Base-by-base conservation (phyloP, 495 filamentous ascomycete genomes). In the Penicillium steckii region DNA sequence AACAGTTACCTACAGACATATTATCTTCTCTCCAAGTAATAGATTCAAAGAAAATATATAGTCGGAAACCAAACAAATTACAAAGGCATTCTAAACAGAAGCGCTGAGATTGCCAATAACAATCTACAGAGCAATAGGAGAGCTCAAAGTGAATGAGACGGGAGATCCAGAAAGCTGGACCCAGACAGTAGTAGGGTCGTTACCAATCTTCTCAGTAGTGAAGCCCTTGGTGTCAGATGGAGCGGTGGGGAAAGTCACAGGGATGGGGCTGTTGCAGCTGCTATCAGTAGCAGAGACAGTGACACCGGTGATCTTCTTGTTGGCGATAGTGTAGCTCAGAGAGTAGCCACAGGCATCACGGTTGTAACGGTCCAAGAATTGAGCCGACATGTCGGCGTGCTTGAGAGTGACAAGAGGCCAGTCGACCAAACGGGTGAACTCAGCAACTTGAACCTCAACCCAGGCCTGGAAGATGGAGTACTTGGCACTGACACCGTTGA, bases 161-260 rank as follows among this genome's bases (percentile, higher is more conserved):
- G 81, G 68, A 0, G 75, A 71, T 25, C 82, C 83, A 22, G 74
- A 66, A 44, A 86, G 65, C 30, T 69, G 64, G 12, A 76, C 77
- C 83, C 80, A 86, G 27, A 84, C 74, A 4, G 83, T 85, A 32
- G 79, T 59, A 12, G 83, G 82, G 57, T 86, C 83, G 27, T 48
- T 72, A 4, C 83, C 83, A 4, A 84, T 45, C 66, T 84, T 67
- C 61, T 86, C 83, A 21, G 72, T 75, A 3, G 68, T 72, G 42
- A 70, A 75, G 27, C 76, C 73, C 25, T 69, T 70, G 18, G 70
- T 73, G 37, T 57, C 63, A 15, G 70, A 69, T 1, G 71, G 72
- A 0, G 61, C 59, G 8, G 63, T 68, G 10, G 81, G 80, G 50
- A 85, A 74, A 1, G 82, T 85, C 9, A 86, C 72, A 4, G 83